These are phyloP conservation scores for Hypomontagnella monticulosa DNA, from an alignment of 495 filamentous ascomycete genomes.

Conservation along the genomic window DNA sequence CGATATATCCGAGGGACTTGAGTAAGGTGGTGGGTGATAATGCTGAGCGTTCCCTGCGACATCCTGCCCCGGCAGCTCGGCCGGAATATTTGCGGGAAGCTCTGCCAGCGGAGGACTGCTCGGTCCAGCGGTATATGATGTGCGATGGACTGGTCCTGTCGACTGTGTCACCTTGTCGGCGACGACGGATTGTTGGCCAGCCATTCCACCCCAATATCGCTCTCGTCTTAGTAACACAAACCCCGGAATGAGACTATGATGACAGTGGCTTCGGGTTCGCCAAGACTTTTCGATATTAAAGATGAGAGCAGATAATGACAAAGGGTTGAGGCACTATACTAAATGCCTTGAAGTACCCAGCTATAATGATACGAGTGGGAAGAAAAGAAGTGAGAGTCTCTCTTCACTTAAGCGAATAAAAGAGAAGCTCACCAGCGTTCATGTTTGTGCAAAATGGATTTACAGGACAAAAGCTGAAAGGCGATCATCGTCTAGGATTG, in stretches of 20 bases:
- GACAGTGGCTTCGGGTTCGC: neutral
- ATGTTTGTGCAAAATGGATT: neutral
- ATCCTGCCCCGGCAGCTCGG: slow-evolving; percentile 17
- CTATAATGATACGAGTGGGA: too few relatives aligned
- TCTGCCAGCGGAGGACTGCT: slow-evolving; percentile 23
- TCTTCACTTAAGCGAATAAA: neutral
- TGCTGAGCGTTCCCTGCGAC: neutral
- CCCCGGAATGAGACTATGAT: too few relatives aligned
- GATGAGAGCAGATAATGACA: neutral
- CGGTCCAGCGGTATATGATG: slow-evolving; percentile 19
- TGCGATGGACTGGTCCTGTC: slow-evolving; percentile 25
- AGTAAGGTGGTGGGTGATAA: slow-evolving; percentile 56
- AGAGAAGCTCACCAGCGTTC: neutral
- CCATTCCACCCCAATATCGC: slow-evolving; percentile 5
- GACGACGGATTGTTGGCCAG: slow-evolving; percentile 6
- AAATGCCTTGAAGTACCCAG: neutral
- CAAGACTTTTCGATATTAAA: neutral
- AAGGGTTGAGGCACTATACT: neutral
- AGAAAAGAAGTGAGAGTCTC: neutral
- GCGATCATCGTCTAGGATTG: slow-evolving; percentile 16
- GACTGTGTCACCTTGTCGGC: slow-evolving; percentile 26
- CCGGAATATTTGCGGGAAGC: slow-evolving; percentile 4
- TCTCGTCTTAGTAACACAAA: neutral
- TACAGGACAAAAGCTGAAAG: slow-evolving; percentile 23
- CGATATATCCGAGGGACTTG: slow-evolving; percentile 49